phyloP scores from a whole-genome alignment of 2,329 filamentous ascomycete genomes.

The Fusarium sterilihyphosum region DNA sequence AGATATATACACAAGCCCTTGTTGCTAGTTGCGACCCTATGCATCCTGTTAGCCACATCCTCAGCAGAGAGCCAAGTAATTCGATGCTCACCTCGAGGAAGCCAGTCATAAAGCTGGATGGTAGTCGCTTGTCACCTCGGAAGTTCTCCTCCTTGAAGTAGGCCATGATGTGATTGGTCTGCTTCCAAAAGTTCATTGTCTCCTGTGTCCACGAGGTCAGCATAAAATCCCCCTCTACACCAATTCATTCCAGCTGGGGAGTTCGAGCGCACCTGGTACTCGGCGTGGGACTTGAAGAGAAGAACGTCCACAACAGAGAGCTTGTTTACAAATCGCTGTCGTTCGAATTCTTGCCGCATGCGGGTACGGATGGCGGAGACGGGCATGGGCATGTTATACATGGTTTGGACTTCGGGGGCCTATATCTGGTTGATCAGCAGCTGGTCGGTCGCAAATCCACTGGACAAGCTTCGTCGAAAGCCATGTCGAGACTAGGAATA shows the following conservation, averaged over 20 bases:
- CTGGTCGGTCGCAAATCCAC: background rate
- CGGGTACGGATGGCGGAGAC: constrained; percentile 90
- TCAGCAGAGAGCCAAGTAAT: background rate
- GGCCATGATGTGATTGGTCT: constrained; percentile 93
- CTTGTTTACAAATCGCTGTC: constrained; percentile 92
- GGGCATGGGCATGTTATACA: constrained; percentile 94
- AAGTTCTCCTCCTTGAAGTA: constrained; percentile 90
- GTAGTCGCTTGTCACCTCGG: constrained; percentile 80
- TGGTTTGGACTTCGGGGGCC: constrained; percentile 96
- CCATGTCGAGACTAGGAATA: background rate
- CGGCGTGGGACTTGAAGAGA: constrained; percentile 88
- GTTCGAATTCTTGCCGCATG: constrained; percentile 96
- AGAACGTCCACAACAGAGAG: constrained; percentile 88
- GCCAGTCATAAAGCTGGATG: constrained; percentile 89
- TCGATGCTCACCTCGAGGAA: constrained; percentile 84
- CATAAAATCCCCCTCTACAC: background rate
- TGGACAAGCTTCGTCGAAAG: background rate
- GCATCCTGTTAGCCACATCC: constrained; percentile 30
- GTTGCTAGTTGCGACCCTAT: constrained; percentile 65
- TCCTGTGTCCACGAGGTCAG: constrained; percentile 67
- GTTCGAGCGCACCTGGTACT: constrained; percentile 80
- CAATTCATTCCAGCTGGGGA: constrained; percentile 66
- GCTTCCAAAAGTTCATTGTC: constrained; percentile 99
- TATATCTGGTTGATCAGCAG: constrained; percentile 53
- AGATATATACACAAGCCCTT: constrained; percentile 50